A percentile compares a stretch with the other conserved stretches of the same genome.
These are phyloP conservation scores for Debaryomycetaceae sp. DNA, from an alignment of 1,139 yeast species.

Conservation along the genomic window DNA sequence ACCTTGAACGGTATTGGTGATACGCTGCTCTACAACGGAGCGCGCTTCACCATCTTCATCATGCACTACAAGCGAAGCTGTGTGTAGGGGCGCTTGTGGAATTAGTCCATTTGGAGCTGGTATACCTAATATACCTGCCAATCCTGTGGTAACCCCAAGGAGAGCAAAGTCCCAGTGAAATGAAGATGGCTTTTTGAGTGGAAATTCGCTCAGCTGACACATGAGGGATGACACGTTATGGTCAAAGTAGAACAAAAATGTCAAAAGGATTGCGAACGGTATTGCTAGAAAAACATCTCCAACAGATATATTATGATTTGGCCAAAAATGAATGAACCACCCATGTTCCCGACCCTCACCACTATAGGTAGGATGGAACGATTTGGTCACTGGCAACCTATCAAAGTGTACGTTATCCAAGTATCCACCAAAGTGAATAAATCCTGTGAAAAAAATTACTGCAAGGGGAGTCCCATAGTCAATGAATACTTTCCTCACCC, in stretches of 20 bases:
- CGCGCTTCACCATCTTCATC: conserved; percentile 42
- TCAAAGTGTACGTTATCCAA: conserved; percentile 51
- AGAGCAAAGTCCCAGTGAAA: conserved; percentile 92
- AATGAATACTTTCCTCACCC: conserved; percentile 63
- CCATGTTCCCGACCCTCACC: conserved; percentile 44
- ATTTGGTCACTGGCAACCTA: conserved; percentile 63
- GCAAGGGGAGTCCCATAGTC: conserved; percentile 85
- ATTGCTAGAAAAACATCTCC: conserved; percentile 81
- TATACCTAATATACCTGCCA: conserved; percentile 81
- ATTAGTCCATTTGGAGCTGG: conserved; percentile 97
- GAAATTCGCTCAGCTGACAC: conserved; percentile 82
- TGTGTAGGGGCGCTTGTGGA: conserved; percentile 96
- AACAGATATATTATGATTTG: conserved; percentile 52
- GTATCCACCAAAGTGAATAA: conserved; percentile 83
- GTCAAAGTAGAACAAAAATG: conserved; percentile 85
- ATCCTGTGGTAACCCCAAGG: conserved; percentile 80
- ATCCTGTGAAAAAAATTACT: conserved; percentile 88
- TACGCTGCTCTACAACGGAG: conserved; percentile 82
- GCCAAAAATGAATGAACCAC: conserved; percentile 83
- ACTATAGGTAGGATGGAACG: conserved; percentile 69
- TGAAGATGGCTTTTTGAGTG: conserved; percentile 78
- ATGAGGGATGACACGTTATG: conserved; percentile 92
- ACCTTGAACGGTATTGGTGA: conserved; percentile 84
- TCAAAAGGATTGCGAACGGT: conserved; percentile 85
- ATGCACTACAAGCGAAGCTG: conserved; percentile 68